Percentiles rank a stretch among this genome's conserved stretches.
Evolutionary conservation across 1,139 yeast species (phyloP).

Genomic region (Saccharomycopsis crataegensis): DNA sequence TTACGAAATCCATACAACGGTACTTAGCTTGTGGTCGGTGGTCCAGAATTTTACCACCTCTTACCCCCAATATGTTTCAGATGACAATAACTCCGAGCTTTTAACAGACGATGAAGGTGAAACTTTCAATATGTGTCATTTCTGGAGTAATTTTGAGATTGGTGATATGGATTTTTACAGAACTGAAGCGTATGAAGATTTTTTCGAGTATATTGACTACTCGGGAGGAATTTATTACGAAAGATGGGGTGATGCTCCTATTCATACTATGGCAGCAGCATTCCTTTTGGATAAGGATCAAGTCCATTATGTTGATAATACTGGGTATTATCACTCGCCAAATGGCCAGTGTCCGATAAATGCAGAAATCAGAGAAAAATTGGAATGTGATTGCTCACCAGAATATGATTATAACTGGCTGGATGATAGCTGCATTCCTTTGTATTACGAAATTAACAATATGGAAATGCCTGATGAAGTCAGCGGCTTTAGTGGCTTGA

Average conservation of each 20-base stretch:
- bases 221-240: slow-evolving; percentile 59
- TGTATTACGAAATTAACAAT: slow-evolving; percentile 18
- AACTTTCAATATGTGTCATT: slow-evolving; percentile 50
- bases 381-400: slow-evolving; percentile 50
- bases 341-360: slow-evolving; percentile 55
- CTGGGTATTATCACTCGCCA: slow-evolving; percentile 53
- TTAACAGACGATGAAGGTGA: slow-evolving; percentile 44
- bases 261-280: slow-evolving; percentile 54
- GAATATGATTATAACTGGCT: slow-evolving; percentile 21
- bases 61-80: slow-evolving; percentile 39
- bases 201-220: slow-evolving; percentile 44
- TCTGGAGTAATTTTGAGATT: slow-evolving; percentile 59
- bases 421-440: slow-evolving; percentile 16
- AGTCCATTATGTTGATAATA: slow-evolving; percentile 48
- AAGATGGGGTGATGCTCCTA: slow-evolving; percentile 66
- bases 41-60: slow-evolving; percentile 34
- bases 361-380: slow-evolving; percentile 34
- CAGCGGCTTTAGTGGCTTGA: slow-evolving; percentile 1
- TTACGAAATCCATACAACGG: slow-evolving; percentile 44
- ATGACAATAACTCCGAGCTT: slow-evolving; percentile 38
- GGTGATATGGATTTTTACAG: slow-evolving; percentile 49
- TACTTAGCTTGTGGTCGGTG: slow-evolving; percentile 41
- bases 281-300: slow-evolving; percentile 39
- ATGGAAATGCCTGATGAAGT: slow-evolving; percentile 11
- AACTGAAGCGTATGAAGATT: slow-evolving; percentile 40